These are phyloP conservation scores for Suillus plorans DNA, from an alignment of 768 basidiomycete genomes.

Conservation along the genomic window DNA sequence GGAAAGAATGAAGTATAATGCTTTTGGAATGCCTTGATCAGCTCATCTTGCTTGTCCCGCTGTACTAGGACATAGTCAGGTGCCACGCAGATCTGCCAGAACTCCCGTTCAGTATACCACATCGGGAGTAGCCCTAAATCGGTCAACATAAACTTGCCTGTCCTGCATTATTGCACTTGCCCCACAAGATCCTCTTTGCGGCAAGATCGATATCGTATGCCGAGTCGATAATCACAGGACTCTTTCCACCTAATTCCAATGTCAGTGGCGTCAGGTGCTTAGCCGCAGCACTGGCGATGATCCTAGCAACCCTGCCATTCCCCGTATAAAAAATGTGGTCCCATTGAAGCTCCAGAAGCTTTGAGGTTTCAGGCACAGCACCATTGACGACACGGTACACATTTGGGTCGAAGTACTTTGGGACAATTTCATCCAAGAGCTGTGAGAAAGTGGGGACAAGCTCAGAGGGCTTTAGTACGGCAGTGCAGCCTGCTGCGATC, in stretches of 20 bases:
- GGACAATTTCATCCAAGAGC: constrained; percentile 53
- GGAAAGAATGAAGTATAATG: constrained; percentile 53
- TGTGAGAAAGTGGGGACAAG: constrained; percentile 42
- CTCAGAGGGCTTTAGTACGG: constrained; percentile 69
- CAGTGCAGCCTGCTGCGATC: constrained; percentile 70
- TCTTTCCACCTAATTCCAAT: constrained; percentile 41
- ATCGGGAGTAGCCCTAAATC: not conserved
- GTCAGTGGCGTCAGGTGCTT: constrained; percentile 34
- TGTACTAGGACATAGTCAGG: constrained; percentile 49
- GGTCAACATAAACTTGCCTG: constrained; percentile 40
- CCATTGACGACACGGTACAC: constrained; percentile 57
- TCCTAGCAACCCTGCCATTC: constrained; percentile 25
- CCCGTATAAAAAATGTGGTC: constrained; percentile 41
- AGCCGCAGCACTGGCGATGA: constrained; percentile 25
- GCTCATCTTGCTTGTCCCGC: constrained; percentile 41
- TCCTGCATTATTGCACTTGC: constrained; percentile 64
- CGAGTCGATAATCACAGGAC: constrained; percentile 44
- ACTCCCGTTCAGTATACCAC: not conserved
- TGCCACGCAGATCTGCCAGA: constrained; percentile 36
- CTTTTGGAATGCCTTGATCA: constrained; percentile 45
- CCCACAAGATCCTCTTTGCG: constrained; percentile 67
- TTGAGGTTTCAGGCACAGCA: constrained; percentile 38
- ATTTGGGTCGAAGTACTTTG: constrained; percentile 51
- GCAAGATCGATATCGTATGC: constrained; percentile 45
- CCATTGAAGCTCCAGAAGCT: constrained; percentile 30